Evolutionary conservation across 2,329 filamentous ascomycete species (phyloP), one percentile per base, ranked within the genome.

Genomic region (Aspergillus fischeri): DNA sequence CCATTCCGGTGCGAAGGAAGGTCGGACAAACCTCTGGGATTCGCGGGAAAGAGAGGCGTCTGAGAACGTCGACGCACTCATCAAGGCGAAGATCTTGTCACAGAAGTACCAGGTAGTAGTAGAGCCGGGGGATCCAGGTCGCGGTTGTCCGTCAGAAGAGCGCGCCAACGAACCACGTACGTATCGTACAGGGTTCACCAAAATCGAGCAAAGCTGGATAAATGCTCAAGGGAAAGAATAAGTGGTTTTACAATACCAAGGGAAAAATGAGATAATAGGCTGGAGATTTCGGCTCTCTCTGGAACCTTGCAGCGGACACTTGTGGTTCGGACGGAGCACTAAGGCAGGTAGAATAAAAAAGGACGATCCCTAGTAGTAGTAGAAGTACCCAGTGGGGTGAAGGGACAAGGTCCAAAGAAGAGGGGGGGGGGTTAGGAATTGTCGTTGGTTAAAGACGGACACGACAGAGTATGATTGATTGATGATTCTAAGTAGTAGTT

Each of bases 31-130:
- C 74, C 71, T 75, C 64, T 73, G 72, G 64, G 72, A 72, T 70
- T 72, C 72, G 67, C 73, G 74, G 66, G 73, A 64, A 67, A 75
- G 69, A 70, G 73, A 73, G 66, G 71, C 68, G 67, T 75, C 73
- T 59, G 72, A 62, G 64, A 70, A 75, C 63, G 72, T 71, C 65
- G 73, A 67, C 65, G 69, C 71, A 73, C 72, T 75, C 73, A 75
- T 76, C 70, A 73, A 75, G 72, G 67, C 68, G 66, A 25, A 70
- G 59, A 53, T 65, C 60, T 63, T 38, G 56, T 57, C 59, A 61
- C 54, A 60, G 14, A 53, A 60, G 55, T 62, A 58, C 49, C 53
- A 60, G 56, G 55, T 59, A 62, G 52, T 64, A 65, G 54, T 56
- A 52, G 61, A 62, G 58, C 62, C 61, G 63, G 60, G 60, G 61